A percentile compares a stretch with the other conserved stretches of the same genome.
Evolutionary conservation across 2,329 filamentous ascomycete genomes (phyloP).

Genomic region (Pestalotiopsis sp.): DNA sequence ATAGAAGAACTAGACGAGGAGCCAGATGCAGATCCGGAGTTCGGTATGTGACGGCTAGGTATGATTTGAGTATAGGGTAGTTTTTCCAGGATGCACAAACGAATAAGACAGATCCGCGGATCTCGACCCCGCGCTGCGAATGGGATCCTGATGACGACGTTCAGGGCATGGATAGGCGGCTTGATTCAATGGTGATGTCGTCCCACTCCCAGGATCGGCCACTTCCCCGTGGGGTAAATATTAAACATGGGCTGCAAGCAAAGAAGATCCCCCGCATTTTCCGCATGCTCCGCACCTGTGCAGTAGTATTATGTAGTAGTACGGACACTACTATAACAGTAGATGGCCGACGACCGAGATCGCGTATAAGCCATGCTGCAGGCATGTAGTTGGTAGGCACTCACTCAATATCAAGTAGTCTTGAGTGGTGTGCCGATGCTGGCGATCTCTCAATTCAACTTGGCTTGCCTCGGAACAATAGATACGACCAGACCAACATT

Average conservation of each 20-base stretch:
- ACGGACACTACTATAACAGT: no score
- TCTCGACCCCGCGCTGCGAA: not conserved
- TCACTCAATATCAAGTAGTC: no score
- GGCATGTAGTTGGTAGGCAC: no score
- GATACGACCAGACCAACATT: no score
- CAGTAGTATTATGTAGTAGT: not conserved
- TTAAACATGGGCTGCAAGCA: not conserved
- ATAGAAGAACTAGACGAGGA: not conserved
- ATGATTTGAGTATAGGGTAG: not conserved
- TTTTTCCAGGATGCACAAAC: not conserved
- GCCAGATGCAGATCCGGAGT: not conserved
- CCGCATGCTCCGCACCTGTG: conserved; percentile 1
- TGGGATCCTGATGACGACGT: not conserved
- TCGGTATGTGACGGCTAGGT: not conserved
- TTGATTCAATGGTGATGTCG: not conserved
- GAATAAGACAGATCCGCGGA: not conserved
- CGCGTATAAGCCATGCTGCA: no score
- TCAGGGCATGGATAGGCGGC: not conserved
- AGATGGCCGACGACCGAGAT: no score
- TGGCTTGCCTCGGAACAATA: no score
- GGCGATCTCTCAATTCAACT: no score
- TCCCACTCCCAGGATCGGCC: not conserved
- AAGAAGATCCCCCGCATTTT: not conserved
- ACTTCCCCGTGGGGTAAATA: conserved; percentile 4
- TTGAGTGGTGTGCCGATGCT: no score